These are phyloP conservation scores for Pyrenophora tritici-repentis DNA, from an alignment of 2,329 filamentous ascomycete genomes.

Conservation along the genomic window DNA sequence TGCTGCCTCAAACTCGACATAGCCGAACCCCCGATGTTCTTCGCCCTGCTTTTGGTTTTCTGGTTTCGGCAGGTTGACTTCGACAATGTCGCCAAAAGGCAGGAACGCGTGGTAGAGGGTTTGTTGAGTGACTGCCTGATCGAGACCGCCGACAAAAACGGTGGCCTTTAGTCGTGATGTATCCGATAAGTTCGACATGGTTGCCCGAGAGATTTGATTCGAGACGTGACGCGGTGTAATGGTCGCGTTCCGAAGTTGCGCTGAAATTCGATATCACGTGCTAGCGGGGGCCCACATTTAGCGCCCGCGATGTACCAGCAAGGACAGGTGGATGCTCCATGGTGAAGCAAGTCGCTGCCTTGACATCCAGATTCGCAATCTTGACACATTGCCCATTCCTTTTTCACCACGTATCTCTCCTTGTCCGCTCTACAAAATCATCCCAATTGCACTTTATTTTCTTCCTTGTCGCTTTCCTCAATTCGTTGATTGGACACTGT, in stretches of 20 bases:
- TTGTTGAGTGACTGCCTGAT: constrained; percentile 73
- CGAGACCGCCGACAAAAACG: constrained; percentile 87
- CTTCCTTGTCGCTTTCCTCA: constrained; percentile 22
- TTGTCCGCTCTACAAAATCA: constrained; percentile 15
- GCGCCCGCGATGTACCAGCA: constrained; percentile 26
- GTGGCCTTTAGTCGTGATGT: constrained; percentile 84
- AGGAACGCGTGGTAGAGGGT: constrained; percentile 90
- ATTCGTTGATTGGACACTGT: constrained; percentile 32
- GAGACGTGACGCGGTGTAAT: neutral
- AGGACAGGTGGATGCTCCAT: constrained; percentile 46
- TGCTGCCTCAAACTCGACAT: constrained; percentile 88
- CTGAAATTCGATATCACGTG: constrained; percentile 36
- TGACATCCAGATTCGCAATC: constrained; percentile 19
- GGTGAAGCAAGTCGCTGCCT: constrained; percentile 35
- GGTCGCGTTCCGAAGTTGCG: constrained; percentile 7
- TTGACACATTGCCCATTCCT: constrained; percentile 27
- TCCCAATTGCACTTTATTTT: constrained; percentile 20
- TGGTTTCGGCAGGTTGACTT: constrained; percentile 87
- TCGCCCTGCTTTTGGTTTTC: constrained; percentile 79
- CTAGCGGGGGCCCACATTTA: constrained; percentile 13
- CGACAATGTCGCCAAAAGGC: constrained; percentile 93
- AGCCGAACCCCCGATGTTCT: constrained; percentile 88
- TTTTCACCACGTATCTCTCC: constrained; percentile 22
- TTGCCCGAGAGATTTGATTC: constrained; percentile 4
- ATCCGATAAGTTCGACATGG: constrained; percentile 71